Base-by-base conservation (phyloP, 352 stramenopile genomes). In the Bremia lactucae region DNA sequence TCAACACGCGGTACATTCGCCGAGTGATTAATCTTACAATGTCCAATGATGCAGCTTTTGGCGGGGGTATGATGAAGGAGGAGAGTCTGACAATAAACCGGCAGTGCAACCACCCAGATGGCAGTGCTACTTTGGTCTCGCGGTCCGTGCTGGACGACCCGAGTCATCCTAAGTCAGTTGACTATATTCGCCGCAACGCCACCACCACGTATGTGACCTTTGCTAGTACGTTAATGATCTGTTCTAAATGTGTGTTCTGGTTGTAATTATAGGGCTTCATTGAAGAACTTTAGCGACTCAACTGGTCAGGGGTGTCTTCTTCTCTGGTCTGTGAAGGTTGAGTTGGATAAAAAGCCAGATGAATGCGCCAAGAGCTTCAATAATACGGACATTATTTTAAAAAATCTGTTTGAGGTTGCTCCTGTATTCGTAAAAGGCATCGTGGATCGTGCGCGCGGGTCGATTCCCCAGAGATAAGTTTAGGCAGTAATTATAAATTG, bases 361-460 rank as follows among this genome's bases (percentile, higher is more conserved):
- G 75, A 88, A 57, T 70, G 69, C 21, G 63, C 66, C 34, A 85
- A 84, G 58, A 71, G 65, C 36, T 71, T 74, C 46, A 93, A 93
- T 61, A 76, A 83, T 25, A 73, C 78, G 22, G 80, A 93, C 42
- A 86, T 89, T 46, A 87, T 93, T 42, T 57, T 93, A 16, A 87
- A 87, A 59, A 93, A 93, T 61, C 46, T 93, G 14, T 93, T 93
- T 31, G 80, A 93, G 59, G 76, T 90, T 52, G 72, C 73, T 16
- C 80, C 80, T 0, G 74, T 89, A 16, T 89, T 79, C 36, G 79
- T 93, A 31, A 93, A 93, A 64, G 75, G 62, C 19, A 68, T 90
- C 20, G 69, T 90, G 25, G 80, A 93, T 37, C 72, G 73, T 21
- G 67, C 73, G 22, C 74, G 72, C 22, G 71, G 62, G 37, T 62